Evolutionary conservation across 2,329 filamentous ascomycete species (phyloP).

Genomic region (Hymenoscyphus repandus): DNA sequence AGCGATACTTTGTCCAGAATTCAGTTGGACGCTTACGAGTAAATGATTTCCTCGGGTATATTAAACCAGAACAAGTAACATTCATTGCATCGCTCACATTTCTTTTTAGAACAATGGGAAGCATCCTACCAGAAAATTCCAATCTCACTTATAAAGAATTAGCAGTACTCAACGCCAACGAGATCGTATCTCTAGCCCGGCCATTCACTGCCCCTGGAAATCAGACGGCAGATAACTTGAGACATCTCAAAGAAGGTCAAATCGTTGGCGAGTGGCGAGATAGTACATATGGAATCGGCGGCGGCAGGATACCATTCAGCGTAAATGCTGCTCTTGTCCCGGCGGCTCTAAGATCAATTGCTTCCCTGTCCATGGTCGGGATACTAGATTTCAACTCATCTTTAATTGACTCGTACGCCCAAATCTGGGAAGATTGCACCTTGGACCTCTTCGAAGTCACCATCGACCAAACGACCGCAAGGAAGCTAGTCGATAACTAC

Average conservation of each 20-base stretch:
- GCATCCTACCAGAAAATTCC: conserved; percentile 33
- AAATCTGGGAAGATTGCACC: conserved; percentile 57
- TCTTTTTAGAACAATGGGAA: too few relatives aligned
- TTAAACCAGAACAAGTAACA: too few relatives aligned
- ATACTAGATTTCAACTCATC: conserved; percentile 39
- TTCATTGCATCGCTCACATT: too few relatives aligned
- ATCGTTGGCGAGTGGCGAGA: conserved; percentile 60
- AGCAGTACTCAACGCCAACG: conserved; percentile 46
- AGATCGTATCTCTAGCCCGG: conserved; percentile 51
- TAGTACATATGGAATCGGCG: conserved; percentile 52
- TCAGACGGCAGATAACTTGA: conserved; percentile 48
- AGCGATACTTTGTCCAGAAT: conserved; percentile 51
- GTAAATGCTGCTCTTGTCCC: conserved; percentile 60
- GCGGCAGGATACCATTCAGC: conserved; percentile 58
- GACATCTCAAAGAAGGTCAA: conserved; percentile 50
- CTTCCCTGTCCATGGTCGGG: conserved; percentile 42
- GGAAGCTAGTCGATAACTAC: conserved; percentile 44
- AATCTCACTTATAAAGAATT: conserved; percentile 50
- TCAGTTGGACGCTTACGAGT: conserved; percentile 35
- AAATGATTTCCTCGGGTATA: not conserved
- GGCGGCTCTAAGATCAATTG: conserved; percentile 54
- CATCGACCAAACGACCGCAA: conserved; percentile 40
- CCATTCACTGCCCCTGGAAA: conserved; percentile 44
- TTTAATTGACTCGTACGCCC: conserved; percentile 44
- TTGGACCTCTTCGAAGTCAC: conserved; percentile 50